Evolutionary conservation across 192 early-diverging fungal genomes (phyloP), one percentile per base, ranked within the genome.

Genomic region (Bifiguratus adelaidae): DNA sequence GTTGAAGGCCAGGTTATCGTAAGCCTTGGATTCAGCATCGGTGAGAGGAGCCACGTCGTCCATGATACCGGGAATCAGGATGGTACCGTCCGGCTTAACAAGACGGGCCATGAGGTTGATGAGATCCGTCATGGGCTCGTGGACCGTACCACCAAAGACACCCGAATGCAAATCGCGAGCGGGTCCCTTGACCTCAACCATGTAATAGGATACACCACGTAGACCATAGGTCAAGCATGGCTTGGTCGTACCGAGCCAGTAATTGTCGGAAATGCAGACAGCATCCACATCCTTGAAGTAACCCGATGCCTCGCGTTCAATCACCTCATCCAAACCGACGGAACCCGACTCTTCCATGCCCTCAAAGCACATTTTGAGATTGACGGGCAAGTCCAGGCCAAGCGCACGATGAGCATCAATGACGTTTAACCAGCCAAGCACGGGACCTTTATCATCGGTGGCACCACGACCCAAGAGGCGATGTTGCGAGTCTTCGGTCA

Each of bases 71-170:
- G 92, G 89, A 42, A 98, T 71, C 40, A 89, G 75, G 56, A 98
- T 96, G 61, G 83, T 75, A 43, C 95, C 95, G 50, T 86, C 62
- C 34, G 78, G 79, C 27, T 73, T 68, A 43, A 96, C 92, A 44
- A 98, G 74, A 60, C 75, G 86, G 55, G 72, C 62, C 75, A 98
- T 80, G 41, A 98, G 54, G 33, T 73, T 60, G 55, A 89, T 64
- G 51, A 98, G 69, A 63, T 98, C 95, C 26, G 88, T 88, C 95
- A 98, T 98, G 43, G 95, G 95, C 72, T 98, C 95, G 61, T 98
- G 91, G 46, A 96, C 78, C 18, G 83, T 86, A 45, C 85, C 84
- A 57, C 89, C 90, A 74, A 92, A 95, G 21, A 95, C 89, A 57
- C 95, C 95, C 68, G 86, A 90, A 74, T 98, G 95, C 40, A 98